These are phyloP conservation scores for Auricularia sp. DNA, from an alignment of 768 basidiomycete genomes.

Conservation along the genomic window DNA sequence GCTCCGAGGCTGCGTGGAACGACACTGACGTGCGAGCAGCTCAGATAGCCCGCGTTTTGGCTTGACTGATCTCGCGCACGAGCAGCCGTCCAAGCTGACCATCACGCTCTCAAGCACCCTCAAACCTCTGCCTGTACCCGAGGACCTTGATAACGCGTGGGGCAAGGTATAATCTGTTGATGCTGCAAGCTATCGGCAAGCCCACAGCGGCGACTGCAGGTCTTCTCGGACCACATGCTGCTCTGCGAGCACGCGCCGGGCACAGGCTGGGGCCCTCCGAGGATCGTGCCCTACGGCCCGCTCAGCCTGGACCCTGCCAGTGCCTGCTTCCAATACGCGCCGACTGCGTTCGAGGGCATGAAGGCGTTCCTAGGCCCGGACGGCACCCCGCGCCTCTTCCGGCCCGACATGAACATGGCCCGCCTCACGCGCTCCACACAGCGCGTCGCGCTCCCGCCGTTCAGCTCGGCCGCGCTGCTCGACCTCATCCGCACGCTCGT, in stretches of 20 bases:
- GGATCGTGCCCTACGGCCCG: slow-evolving; percentile 62
- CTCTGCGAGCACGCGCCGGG: slow-evolving; percentile 22
- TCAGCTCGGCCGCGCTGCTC: slow-evolving; percentile 38
- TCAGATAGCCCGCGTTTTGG: not conserved
- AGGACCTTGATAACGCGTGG: slow-evolving; percentile 35
- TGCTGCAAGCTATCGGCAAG: slow-evolving; percentile 1
- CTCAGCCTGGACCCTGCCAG: slow-evolving; percentile 47
- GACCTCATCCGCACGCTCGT: slow-evolving; percentile 59
- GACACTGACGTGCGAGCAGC: not conserved
- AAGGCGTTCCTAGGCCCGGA: slow-evolving; percentile 67
- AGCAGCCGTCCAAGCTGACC: slow-evolving; percentile 46
- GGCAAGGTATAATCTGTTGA: slow-evolving; percentile 37
- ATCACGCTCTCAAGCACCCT: slow-evolving; percentile 36
- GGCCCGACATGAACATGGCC: slow-evolving; percentile 78
- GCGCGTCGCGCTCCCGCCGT: slow-evolving; percentile 62
- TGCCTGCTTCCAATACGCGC: slow-evolving; percentile 53
- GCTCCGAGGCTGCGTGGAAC: not conserved
- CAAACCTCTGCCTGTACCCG: slow-evolving; percentile 41
- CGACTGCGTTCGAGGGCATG: slow-evolving; percentile 54
- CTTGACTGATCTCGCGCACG: not conserved
- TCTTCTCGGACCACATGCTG: slow-evolving; percentile 74
- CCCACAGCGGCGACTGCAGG: slow-evolving; percentile 22
- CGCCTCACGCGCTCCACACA: slow-evolving; percentile 61
- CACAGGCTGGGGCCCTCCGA: slow-evolving; percentile 58
- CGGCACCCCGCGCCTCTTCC: slow-evolving; percentile 67